phyloP scores from a whole-genome alignment of 2,329 filamentous ascomycete species.

The Thelonectria blattea region DNA sequence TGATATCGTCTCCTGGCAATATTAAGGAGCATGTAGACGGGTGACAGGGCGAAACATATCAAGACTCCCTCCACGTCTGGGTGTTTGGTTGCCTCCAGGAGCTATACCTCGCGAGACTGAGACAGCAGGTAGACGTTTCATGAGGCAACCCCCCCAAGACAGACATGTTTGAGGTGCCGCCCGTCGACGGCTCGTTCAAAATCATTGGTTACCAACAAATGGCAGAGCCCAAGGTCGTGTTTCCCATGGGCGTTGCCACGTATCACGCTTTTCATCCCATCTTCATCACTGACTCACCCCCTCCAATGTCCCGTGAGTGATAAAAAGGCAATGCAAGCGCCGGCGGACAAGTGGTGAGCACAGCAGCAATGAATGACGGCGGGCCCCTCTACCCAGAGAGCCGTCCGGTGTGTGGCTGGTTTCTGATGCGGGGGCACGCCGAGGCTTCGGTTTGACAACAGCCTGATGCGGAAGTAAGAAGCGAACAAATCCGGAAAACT shows the following conservation, averaged over 20 bases:
- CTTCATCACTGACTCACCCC: background rate
- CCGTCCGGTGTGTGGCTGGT: constrained; percentile 15
- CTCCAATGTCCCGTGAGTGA: background rate
- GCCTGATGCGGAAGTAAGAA: constrained; percentile 48
- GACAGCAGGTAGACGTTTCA: background rate
- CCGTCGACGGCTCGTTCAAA: constrained; percentile 8
- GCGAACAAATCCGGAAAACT: constrained; percentile 46
- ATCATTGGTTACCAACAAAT: constrained; percentile 36
- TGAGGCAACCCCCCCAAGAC: background rate
- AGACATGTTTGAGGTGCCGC: constrained; percentile 14
- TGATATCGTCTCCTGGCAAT: background rate
- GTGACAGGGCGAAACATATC: background rate
- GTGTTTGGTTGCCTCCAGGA: background rate
- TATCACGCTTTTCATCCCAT: constrained; percentile 26
- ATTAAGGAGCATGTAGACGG: background rate
- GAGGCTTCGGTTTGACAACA: constrained; percentile 32
- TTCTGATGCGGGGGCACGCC: constrained; percentile 18
- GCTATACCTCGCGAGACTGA: background rate
- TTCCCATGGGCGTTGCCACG: constrained; percentile 21
- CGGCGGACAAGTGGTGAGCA: constrained; percentile 24
- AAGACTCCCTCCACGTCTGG: background rate
- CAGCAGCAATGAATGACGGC: constrained; percentile 23
- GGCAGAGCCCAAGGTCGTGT: constrained; percentile 25
- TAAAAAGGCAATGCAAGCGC: constrained; percentile 27
- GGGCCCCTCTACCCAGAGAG: constrained; percentile 17